A percentile compares a stretch with the other conserved stretches of the same genome.
Conservation (phyloP, 768 basidiomycete species). For the Dacryopinax spathularia region DNA sequence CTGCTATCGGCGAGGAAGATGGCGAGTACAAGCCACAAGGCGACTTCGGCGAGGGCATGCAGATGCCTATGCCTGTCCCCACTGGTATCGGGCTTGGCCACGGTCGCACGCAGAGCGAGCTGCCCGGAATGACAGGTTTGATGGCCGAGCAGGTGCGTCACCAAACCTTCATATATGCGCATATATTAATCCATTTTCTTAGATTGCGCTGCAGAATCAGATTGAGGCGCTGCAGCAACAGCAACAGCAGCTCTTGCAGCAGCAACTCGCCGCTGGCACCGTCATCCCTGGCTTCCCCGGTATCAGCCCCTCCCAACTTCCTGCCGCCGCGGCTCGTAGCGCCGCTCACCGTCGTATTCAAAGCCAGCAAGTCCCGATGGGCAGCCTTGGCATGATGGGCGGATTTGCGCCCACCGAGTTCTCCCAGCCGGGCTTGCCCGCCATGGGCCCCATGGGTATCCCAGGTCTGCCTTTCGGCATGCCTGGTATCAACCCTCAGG, state of each 20-base stretch:
- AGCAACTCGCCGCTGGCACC: slow-evolving; percentile 73
- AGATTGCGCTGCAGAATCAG: slow-evolving; percentile 82
- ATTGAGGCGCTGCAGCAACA: slow-evolving; percentile 84
- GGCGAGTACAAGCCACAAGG: slow-evolving; percentile 64
- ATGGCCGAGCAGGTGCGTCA: slow-evolving; percentile 83
- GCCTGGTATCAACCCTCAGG: background rate
- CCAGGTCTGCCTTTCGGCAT: slow-evolving; percentile 3
- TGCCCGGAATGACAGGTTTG: slow-evolving; percentile 44
- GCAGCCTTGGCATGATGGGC: slow-evolving; percentile 14
- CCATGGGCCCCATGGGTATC: slow-evolving; percentile 28
- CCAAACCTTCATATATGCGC: background rate
- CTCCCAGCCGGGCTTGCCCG: slow-evolving; percentile 27
- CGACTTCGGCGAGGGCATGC: background rate
- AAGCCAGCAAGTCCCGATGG: slow-evolving; percentile 48
- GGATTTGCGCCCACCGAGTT: slow-evolving; percentile 19
- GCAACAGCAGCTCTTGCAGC: slow-evolving; percentile 78
- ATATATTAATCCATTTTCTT: slow-evolving; percentile 7
- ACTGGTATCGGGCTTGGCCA: slow-evolving; percentile 28
- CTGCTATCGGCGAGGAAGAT: slow-evolving; percentile 70
- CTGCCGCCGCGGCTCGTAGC: slow-evolving; percentile 29
- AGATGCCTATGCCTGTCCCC: slow-evolving; percentile 20
- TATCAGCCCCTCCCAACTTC: slow-evolving; percentile 51
- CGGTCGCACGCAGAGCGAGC: slow-evolving; percentile 41
- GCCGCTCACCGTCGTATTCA: slow-evolving; percentile 66
- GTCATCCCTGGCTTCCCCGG: slow-evolving; percentile 44